Conservation (phyloP, 1,284 basidiomycete species). For the Lignosus rhinocerotis region DNA sequence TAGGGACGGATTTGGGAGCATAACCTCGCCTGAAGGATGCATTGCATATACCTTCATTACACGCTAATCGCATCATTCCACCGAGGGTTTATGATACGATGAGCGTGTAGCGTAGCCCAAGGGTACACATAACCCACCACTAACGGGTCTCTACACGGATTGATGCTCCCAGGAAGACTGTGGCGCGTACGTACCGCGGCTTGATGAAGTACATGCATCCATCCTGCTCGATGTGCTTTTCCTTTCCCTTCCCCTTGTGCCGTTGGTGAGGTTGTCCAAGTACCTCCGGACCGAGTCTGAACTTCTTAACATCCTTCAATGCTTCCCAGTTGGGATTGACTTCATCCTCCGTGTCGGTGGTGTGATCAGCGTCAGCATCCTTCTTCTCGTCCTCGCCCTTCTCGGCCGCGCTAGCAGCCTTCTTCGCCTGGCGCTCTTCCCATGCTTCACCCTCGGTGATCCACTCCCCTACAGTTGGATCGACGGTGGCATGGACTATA, state of each 20-base stretch:
- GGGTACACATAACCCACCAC: background rate
- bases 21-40: background rate
- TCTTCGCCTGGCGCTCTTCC: slow-evolving; percentile 56
- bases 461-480: slow-evolving; percentile 98
- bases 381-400: slow-evolving; percentile 35
- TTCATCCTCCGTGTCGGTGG: slow-evolving; percentile 45
- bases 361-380: background rate
- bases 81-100: background rate
- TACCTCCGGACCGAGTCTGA: slow-evolving; percentile 82
- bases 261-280: slow-evolving; percentile 50
- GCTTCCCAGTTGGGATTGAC: slow-evolving; percentile 90
- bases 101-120: background rate
- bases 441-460: slow-evolving; percentile 80
- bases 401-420: slow-evolving; percentile 33
- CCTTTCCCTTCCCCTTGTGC: slow-evolving; percentile 56
- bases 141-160: background rate
- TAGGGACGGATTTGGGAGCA: background rate
- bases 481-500: slow-evolving; percentile 97
- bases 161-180: no score
- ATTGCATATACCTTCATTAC: background rate
- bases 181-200: slow-evolving; percentile 56
- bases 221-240: slow-evolving; percentile 65
- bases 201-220: slow-evolving; percentile 98
- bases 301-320: slow-evolving; percentile 86
- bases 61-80: background rate